Base-by-base conservation (phyloP, 2,329 filamentous ascomycete genomes). In the Exophiala sp. region DNA sequence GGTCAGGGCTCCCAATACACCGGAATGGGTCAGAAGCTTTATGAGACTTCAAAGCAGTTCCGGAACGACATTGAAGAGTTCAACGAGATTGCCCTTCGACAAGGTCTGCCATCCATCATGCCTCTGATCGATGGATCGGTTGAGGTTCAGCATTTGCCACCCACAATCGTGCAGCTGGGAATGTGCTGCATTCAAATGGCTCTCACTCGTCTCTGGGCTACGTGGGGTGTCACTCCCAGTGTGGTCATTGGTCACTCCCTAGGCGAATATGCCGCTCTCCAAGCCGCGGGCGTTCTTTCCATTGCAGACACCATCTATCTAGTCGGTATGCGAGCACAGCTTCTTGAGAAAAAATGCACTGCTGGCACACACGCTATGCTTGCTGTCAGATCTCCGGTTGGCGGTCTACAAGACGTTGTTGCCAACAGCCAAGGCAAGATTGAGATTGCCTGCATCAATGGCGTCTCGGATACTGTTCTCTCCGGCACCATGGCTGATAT, bases 321-420 rank as follows among this genome's bases (percentile, higher is more conserved):
- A 10, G 68, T 70, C 45, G 72, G 72, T 18, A 69, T 65, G 20
- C 65, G 74, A 4, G 73, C 73, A 9, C 65, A 70, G 41, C 65
- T 76, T 1, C 66, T 76, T 9, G 68, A 69, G 21, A 63, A 70
- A 43, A 66, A 69, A 51, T 75, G 72, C 55, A 63, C 69, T 10
- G 61, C 67, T 38, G 72, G 71, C 47, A 75, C 72, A 2, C 72
- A 75, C 49, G 66, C 71, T 2, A 76, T 76, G 74, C 64, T 76
- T 12, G 72, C 73, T 33, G 67, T 75, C 6, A 69, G 71, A 53
- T 68, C 70, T 3, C 68, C 71, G 5, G 62, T 71, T 11, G 63
- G 65, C 29, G 66, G 65, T 48, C 59, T 72, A 7, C 63, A 67
- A 20, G 63, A 66, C 5, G 63, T 65, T 9, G 51, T 66, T 8